These are phyloP conservation scores for Angophora floribunda DNA, from an alignment of 345 rosid species.

Conservation along the genomic window DNA sequence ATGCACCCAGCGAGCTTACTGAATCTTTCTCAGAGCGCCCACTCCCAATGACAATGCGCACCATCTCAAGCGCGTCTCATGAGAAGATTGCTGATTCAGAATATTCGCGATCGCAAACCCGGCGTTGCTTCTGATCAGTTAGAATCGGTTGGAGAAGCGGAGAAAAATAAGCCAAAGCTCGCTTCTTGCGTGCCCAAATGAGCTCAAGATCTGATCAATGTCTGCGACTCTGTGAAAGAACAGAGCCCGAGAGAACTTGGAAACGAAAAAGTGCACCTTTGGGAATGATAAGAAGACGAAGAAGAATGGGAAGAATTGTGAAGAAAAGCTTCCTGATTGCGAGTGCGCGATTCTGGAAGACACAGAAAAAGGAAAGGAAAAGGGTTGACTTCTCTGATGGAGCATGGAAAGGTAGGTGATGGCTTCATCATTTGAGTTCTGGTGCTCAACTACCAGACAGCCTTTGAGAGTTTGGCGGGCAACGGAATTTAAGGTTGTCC, in stretches of 20 bases:
- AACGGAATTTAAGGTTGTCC: not conserved
- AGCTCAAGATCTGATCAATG: not conserved
- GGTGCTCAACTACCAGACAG: not conserved
- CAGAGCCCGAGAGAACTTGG: not conserved
- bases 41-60: not conserved
- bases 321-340: not conserved
- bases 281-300: not conserved
- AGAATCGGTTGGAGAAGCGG: not conserved
- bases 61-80: not conserved
- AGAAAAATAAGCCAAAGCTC: not conserved
- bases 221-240: not conserved
- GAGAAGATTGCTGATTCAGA: not conserved
- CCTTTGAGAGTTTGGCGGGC: not conserved
- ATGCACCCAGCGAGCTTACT: not conserved
- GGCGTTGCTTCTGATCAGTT: not conserved
- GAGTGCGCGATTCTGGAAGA: not conserved
- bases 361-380: not conserved
- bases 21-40: not conserved
- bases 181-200: not conserved
- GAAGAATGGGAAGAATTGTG: not conserved
- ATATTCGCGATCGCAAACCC: not conserved
- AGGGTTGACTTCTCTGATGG: not conserved
- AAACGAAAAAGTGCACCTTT: not conserved
- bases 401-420: not conserved
- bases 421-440: not conserved